Base-by-base conservation (phyloP, 192 early-diverging fungal species). In the Rhizoclosmatium sp. region DNA sequence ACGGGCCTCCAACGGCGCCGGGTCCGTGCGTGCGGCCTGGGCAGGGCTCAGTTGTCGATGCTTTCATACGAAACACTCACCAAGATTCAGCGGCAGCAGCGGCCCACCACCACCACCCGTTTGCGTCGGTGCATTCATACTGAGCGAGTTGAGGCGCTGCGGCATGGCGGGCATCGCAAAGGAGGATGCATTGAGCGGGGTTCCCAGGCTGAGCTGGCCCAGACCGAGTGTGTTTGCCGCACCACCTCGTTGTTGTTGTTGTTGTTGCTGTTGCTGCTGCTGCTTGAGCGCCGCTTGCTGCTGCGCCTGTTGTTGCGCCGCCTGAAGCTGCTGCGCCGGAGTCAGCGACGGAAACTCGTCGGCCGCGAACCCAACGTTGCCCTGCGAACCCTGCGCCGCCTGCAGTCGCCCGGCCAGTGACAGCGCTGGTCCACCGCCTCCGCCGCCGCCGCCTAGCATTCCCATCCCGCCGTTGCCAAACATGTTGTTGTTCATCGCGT, bases 231-330 rank as follows among this genome's bases (percentile, higher is more conserved):
- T 31, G 31, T 31, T 31, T 31, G 31, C 31, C 48, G 46, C 49
- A 5, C 10, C 71, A 2, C n/a, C 10, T 19, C 21, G 7, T 9
- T 16, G 54, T 19, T 72, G 47, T 40, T 58, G 71, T 21, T 65
- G 62, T 21, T 65, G 62, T 45, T 72, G 71, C 49, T 72, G 71
- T 45, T 72, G 71, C 49, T 72, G 71, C 10, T 72, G 47, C 58
- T 54, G 51, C 51, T 54, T 7, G 9, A 54, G 51, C 9, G 9
- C 9, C 51, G 9, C 9, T 16, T 54, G 51, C 51, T 12, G 51
- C 51, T 54, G 51, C 51, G 16, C 51, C 51, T 54, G 51, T 16
- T 54, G 51, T 31, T 12, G 51, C 51, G 5, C 9, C 51, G 16
- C 51, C 51, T 54, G 51, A 7, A 12, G 51, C 51, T 54, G 51